Evolutionary conservation across 2,329 filamentous ascomycete genomes (phyloP).

Genomic region (Talaromyces sp.): DNA sequence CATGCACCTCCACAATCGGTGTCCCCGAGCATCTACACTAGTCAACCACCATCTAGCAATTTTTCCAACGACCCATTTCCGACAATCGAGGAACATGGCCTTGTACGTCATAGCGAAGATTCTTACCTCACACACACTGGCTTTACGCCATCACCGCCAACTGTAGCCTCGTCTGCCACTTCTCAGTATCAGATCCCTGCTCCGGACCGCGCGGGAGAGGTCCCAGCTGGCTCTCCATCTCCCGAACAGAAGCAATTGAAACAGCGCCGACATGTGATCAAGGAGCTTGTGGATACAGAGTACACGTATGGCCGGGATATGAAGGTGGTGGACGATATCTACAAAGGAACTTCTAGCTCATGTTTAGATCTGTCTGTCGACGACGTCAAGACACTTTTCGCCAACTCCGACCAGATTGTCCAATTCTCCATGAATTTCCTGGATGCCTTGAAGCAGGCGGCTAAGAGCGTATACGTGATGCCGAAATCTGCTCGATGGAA

Average conservation of each 20-base stretch:
- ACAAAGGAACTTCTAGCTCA: conserved; percentile 84
- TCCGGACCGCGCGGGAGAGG: conserved; percentile 25
- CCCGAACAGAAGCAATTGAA: conserved; percentile 57
- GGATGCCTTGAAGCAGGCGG: conserved; percentile 73
- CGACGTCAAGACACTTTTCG: conserved; percentile 85
- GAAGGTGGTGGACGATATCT: conserved; percentile 96
- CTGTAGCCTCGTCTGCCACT: conserved; percentile 36
- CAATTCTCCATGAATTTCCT: conserved; percentile 79
- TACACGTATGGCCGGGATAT: conserved; percentile 88
- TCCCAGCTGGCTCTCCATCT: conserved; percentile 30
- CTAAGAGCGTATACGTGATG: conserved; percentile 73
- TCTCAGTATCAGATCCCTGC: conserved; percentile 33
- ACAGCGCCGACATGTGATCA: conserved; percentile 78
- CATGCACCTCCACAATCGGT: conserved; percentile 14
- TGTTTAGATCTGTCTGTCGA: conserved; percentile 74
- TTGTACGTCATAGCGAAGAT: conserved; percentile 35
- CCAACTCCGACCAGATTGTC: conserved; percentile 87
- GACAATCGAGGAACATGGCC: conserved; percentile 23
- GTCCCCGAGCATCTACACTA: conserved; percentile 20
- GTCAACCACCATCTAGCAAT: conserved; percentile 21
- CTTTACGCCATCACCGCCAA: conserved; percentile 30
- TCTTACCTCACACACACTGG: conserved; percentile 33
- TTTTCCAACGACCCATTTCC: conserved; percentile 23
- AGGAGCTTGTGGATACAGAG: conserved; percentile 90
- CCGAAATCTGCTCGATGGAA: conserved; percentile 52